These are phyloP conservation scores for Ramularia endophylla DNA, from an alignment of 2,329 filamentous ascomycete species.

Conservation along the genomic window DNA sequence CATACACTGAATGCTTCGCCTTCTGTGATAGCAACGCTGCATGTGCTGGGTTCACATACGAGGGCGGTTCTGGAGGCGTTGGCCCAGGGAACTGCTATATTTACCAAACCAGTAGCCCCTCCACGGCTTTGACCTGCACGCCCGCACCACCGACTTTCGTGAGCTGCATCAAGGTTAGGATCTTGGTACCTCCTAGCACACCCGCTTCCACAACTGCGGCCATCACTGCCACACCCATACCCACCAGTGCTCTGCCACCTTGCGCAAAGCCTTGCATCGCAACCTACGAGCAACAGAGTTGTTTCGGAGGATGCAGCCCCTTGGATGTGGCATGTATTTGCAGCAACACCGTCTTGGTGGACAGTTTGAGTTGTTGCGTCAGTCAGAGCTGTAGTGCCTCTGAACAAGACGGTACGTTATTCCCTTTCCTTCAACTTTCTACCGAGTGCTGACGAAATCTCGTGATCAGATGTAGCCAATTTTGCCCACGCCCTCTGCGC, in stretches of 20 bases:
- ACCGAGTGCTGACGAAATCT: not conserved
- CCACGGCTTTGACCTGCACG: too few species aligned
- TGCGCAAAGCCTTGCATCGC: constrained; percentile 34
- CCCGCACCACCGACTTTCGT: too few species aligned
- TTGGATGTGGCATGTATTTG: constrained; percentile 41
- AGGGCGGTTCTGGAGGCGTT: too few species aligned
- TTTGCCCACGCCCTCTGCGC: constrained; percentile 39
- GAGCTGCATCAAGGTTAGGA: too few species aligned
- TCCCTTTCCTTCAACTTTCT: too few species aligned
- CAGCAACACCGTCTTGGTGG: constrained; percentile 31
- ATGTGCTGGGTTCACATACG: too few species aligned
- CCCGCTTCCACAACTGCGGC: not conserved
- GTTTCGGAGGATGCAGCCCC: constrained; percentile 32
- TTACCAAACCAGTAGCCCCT: too few species aligned
- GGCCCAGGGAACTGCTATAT: too few species aligned
- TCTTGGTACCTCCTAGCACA: too few species aligned
- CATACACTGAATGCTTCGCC: too few species aligned
- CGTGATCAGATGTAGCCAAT: constrained; percentile 34
- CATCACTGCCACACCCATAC: constrained; percentile 3
- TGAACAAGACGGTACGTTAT: constrained; percentile 31
- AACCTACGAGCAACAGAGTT: constrained; percentile 10
- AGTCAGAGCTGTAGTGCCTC: constrained; percentile 27
- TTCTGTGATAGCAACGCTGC: too few species aligned
- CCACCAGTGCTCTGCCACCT: constrained; percentile 18
- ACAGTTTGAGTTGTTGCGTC: constrained; percentile 38